A percentile compares a stretch with the other conserved stretches of the same genome.
phyloP scores from a whole-genome alignment of 2,329 filamentous ascomycete genomes.

The Penicillium paneum region DNA sequence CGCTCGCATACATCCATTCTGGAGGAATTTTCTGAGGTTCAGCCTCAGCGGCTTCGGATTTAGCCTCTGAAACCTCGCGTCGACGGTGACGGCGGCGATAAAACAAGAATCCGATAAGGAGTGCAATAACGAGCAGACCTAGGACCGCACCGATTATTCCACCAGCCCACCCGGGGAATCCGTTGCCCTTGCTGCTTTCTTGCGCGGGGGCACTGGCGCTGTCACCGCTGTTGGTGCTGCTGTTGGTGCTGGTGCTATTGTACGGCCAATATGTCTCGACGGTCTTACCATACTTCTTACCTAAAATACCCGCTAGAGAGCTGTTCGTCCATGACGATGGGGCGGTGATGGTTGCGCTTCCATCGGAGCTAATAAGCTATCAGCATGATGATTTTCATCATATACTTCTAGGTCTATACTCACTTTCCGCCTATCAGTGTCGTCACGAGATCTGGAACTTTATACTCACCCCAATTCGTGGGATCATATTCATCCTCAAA shows the following conservation, averaged over 20 bases:
- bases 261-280: constrained; percentile 64
- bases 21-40: not conserved
- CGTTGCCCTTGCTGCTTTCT: constrained; percentile 16
- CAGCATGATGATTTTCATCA: not conserved
- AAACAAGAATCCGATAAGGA: constrained; percentile 15
- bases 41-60: not conserved
- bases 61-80: not conserved
- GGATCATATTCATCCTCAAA: constrained; percentile 20
- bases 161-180: constrained; percentile 56
- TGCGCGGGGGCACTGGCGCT: constrained; percentile 15
- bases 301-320: constrained; percentile 54
- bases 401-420: not conserved
- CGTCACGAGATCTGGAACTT: constrained; percentile 21
- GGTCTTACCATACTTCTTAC: constrained; percentile 52
- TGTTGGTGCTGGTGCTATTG: constrained; percentile 9
- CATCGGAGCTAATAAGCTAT: constrained; percentile 26
- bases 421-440: constrained; percentile 37
- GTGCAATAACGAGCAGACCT: constrained; percentile 18
- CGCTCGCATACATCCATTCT: constrained; percentile 1
- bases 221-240: constrained; percentile 9
- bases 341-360: constrained; percentile 28
- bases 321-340: constrained; percentile 47
- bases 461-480: constrained; percentile 12
- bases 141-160: constrained; percentile 47
- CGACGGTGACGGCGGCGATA: constrained; percentile 14